Percentiles rank a stretch among this genome's conserved stretches.
Conservation (phyloP, 1,284 basidiomycete species). For the Apiotrichum veenhuisii region DNA sequence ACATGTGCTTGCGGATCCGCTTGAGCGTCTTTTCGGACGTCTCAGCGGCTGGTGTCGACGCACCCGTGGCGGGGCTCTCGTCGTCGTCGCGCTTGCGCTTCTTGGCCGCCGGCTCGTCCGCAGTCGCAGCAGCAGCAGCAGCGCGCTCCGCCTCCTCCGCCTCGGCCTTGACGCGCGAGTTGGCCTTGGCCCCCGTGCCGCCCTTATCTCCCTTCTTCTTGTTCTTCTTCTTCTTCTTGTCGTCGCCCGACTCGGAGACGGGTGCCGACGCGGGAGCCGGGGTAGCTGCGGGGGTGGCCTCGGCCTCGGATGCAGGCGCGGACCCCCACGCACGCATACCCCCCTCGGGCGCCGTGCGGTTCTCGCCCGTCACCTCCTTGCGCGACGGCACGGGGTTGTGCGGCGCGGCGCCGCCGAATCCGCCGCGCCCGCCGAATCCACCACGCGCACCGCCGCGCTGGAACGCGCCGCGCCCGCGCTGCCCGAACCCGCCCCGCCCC, state of each 20-base stretch:
- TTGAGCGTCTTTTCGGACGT: conserved; percentile 36
- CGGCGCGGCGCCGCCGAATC: not conserved
- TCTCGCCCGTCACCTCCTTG: conserved; percentile 27
- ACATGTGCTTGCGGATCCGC: conserved; percentile 37
- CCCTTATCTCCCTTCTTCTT: conserved; percentile 49
- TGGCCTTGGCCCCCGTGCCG: conserved; percentile 45
- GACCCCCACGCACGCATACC: conserved; percentile 48
- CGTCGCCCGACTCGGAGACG: not conserved
- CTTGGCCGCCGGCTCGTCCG: conserved; percentile 30
- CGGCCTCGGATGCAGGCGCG: conserved; percentile 22
- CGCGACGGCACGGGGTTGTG: not conserved
- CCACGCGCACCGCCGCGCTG: conserved; percentile 13
- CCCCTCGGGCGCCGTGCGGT: conserved; percentile 27
- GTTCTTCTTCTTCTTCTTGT: conserved; percentile 27
- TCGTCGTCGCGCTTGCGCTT: conserved; percentile 35
- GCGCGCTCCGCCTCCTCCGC: not conserved
- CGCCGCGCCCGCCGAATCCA: conserved; percentile 9
- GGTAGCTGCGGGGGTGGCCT: conserved; percentile 3
- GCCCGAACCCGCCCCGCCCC: conserved; percentile 5
- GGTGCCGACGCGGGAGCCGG: not conserved
- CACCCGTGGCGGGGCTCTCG: conserved; percentile 2
- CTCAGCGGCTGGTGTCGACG: not conserved
- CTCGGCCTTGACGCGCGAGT: conserved; percentile 43
- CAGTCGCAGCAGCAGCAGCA: not conserved
- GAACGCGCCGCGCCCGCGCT: conserved; percentile 11